Conservation (phyloP, 257 asterid species). For the Gentiana macrophylla region DNA sequence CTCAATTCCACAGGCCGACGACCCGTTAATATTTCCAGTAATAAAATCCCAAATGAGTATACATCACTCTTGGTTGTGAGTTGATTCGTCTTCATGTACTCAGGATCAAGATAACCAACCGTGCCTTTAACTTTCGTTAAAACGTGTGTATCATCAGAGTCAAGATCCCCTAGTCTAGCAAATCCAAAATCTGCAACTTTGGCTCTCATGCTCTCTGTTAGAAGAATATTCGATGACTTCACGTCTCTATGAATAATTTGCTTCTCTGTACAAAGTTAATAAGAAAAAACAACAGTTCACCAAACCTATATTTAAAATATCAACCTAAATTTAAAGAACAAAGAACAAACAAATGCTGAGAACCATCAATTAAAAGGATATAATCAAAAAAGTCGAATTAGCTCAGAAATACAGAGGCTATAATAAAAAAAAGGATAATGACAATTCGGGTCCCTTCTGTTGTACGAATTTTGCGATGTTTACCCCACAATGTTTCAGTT, state of each 20-base stretch:
- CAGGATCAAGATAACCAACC: constrained; percentile 94
- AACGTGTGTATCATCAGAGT: constrained; percentile 67
- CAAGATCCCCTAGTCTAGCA: constrained; percentile 72
- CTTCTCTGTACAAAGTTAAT: constrained; percentile 48
- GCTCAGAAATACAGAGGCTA: neutral
- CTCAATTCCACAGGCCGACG: constrained; percentile 91
- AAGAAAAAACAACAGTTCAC: too few relatives aligned
- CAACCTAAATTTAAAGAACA: too few relatives aligned
- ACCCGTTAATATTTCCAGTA: constrained; percentile 78
- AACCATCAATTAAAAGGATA: too few relatives aligned
- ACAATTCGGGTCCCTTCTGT: too few relatives aligned
- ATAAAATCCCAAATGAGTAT: constrained; percentile 80
- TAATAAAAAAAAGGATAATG: neutral
- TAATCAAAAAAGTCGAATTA: too few relatives aligned
- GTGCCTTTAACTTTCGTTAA: constrained; percentile 95
- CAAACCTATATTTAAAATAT: too few relatives aligned
- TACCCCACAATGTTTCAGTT: too few relatives aligned
- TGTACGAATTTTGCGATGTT: too few relatives aligned
- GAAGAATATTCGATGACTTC: constrained; percentile 88
- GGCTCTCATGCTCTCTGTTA: constrained; percentile 84
- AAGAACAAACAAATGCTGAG: too few relatives aligned
- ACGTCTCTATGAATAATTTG: constrained; percentile 98
- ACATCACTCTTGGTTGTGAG: constrained; percentile 91
- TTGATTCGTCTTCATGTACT: constrained; percentile 84
- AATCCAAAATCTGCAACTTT: constrained; percentile 98